Base-by-base conservation (phyloP, 164 flowering plant genomes). In the Chloranthus sessilifolius region DNA sequence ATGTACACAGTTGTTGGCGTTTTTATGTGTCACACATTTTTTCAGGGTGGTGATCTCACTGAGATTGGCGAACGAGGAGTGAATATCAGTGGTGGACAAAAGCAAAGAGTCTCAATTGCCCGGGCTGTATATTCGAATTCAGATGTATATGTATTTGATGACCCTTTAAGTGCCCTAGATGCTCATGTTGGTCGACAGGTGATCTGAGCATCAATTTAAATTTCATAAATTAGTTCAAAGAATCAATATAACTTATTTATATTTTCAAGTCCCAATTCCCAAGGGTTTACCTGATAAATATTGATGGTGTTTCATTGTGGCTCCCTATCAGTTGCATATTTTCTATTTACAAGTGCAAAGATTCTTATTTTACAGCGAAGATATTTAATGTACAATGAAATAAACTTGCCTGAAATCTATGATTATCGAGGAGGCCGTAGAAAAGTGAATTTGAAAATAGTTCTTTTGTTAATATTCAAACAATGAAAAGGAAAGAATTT, bases 31-130 rank as follows among this genome's bases (percentile, higher is more conserved):
- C 12, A 24, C 25, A 12, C 19, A 17, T 40, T 28, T 47, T 43
- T 15, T 47, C 61, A 94, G 99, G 99, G 99, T 52, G 92, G 99
- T 73, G 99, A 94, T 78, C 90, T 94, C 53, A 94, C 99, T 38
- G 99, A 94, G 73, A 94, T 94, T 62, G 99, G 99, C 55, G 99
- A 94, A 76, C 77, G 99, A 51, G 99, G 99, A 9, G 97, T 94
- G 17, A 94, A 94, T 53, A 87, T 94, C 37, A 94, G 99, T 66
- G 99, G 99, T 54, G 99, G 99, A 17, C 99, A 94, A 60, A 94
- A 89, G 74, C 99, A 94, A 69, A 78, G 99, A 73, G 92, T 94
- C 49, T 89, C 96, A 39, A 78, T 94, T 95, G 99, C 99, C 43
- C 77, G 99, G 65, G 99, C 99, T 55, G 88, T 89, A 3, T 94